Percentiles rank a stretch among this genome's conserved stretches.
These are phyloP conservation scores for Austroboletus eburneus DNA, from an alignment of 768 basidiomycete species.

Conservation along the genomic window DNA sequence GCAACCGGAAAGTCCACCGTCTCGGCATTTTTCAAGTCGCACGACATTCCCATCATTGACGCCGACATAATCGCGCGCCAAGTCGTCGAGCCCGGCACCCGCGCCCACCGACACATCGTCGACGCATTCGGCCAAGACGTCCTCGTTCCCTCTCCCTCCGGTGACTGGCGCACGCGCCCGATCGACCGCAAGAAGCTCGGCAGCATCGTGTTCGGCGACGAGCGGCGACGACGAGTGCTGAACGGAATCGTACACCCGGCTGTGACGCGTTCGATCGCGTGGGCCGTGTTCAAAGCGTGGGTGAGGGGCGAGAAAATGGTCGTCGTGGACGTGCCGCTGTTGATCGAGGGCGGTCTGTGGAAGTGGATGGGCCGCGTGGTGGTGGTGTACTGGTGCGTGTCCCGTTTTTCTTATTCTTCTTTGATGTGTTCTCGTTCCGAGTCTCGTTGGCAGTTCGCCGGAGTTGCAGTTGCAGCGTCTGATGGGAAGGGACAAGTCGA, in stretches of 20 bases:
- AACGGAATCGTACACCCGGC: slow-evolving; percentile 91
- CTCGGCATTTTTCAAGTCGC: slow-evolving; percentile 62
- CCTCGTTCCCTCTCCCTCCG: slow-evolving; percentile 36
- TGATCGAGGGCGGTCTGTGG: slow-evolving; percentile 87
- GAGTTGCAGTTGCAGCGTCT: slow-evolving; percentile 83
- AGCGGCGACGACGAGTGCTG: slow-evolving; percentile 61
- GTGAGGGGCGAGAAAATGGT: slow-evolving; percentile 71
- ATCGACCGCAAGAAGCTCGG: slow-evolving; percentile 85
- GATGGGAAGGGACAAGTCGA: slow-evolving; percentile 66
- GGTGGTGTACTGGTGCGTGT: slow-evolving; percentile 89
- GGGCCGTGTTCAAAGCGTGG: slow-evolving; percentile 68
- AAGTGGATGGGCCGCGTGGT: slow-evolving; percentile 78
- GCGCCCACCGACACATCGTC: slow-evolving; percentile 63
- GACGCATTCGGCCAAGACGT: slow-evolving; percentile 67
- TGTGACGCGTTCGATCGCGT: slow-evolving; percentile 74
- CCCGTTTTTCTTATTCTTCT: slow-evolving; percentile 8
- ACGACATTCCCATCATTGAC: slow-evolving; percentile 81
- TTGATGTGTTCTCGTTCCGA: background rate
- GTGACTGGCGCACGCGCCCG: slow-evolving; percentile 46
- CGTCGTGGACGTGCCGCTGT: slow-evolving; percentile 85
- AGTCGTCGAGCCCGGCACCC: slow-evolving; percentile 82
- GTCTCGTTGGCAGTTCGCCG: slow-evolving; percentile 65
- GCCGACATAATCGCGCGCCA: slow-evolving; percentile 86
- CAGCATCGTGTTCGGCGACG: slow-evolving; percentile 78
- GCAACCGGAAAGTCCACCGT: slow-evolving; percentile 97